Percentiles rank a stretch among this genome's conserved stretches.
Evolutionary conservation across 1,284 basidiomycete genomes (phyloP).

Genomic region (Apiotrichum akiyoshidainum): DNA sequence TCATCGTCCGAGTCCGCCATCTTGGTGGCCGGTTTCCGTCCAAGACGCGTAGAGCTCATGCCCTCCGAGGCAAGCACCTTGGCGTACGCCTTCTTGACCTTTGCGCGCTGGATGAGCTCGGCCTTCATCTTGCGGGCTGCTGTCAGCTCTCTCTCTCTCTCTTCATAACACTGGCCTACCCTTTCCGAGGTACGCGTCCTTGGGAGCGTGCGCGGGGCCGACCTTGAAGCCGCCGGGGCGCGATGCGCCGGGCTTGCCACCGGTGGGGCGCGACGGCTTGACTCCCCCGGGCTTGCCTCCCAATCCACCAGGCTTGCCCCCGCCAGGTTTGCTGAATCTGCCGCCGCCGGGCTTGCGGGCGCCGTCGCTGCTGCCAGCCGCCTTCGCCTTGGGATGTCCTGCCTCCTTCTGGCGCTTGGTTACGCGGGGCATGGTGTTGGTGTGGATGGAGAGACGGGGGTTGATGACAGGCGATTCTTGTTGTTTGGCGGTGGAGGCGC

Average conservation of each 20-base stretch:
- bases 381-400: constrained; percentile 23
- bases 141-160: background rate
- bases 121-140: constrained; percentile 56
- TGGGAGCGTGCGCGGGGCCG: constrained; percentile 43
- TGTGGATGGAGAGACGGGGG: background rate
- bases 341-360: constrained; percentile 1
- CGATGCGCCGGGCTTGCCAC: constrained; percentile 2
- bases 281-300: constrained; percentile 4
- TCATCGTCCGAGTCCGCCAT: constrained; percentile 8
- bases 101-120: constrained; percentile 55
- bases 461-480: background rate
- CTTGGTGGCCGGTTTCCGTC: constrained; percentile 6
- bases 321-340: background rate
- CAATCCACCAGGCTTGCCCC: background rate
- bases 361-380: constrained; percentile 6
- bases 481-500: too few species aligned
- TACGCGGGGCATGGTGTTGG: constrained; percentile 35
- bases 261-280: background rate
- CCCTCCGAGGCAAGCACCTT: constrained; percentile 53
- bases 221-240: constrained; percentile 37
- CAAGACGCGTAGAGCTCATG: constrained; percentile 39
- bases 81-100: constrained; percentile 55
- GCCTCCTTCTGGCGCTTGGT: constrained; percentile 42
- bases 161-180: constrained; percentile 38
- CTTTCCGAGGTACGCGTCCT: constrained; percentile 52